Conservation (phyloP, 1,284 basidiomycete genomes). For the Porodaedalea pini region DNA sequence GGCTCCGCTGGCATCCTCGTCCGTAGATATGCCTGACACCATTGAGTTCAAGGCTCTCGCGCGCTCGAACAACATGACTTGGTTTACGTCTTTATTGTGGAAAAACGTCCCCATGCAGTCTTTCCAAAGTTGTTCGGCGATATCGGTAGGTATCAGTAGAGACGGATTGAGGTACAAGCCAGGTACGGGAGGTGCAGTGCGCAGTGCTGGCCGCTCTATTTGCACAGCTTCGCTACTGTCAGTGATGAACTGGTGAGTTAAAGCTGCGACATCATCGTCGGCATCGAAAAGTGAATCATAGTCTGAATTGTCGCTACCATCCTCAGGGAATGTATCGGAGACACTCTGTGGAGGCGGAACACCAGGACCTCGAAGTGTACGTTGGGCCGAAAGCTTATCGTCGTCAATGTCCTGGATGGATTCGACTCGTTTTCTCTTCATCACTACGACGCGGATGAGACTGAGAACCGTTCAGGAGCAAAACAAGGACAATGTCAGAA, state of each 20-base stretch:
- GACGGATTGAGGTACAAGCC: slow-evolving; percentile 62
- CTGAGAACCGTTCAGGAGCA: neutral
- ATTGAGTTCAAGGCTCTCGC: slow-evolving; percentile 26
- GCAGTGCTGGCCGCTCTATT: slow-evolving; percentile 16
- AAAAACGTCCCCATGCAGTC: slow-evolving; percentile 63
- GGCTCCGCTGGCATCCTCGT: slow-evolving; percentile 16
- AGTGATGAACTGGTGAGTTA: neutral
- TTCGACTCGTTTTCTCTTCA: neutral
- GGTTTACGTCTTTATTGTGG: slow-evolving; percentile 47
- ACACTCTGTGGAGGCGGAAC: neutral
- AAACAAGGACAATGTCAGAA: neutral
- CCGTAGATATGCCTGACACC: slow-evolving; percentile 5
- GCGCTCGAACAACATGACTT: slow-evolving; percentile 76
- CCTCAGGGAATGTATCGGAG: neutral
- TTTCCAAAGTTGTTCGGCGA: slow-evolving; percentile 46
- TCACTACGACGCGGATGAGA: neutral
- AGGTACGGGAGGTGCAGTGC: slow-evolving; percentile 49
- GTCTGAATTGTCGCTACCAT: neutral
- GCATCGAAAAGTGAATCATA: slow-evolving; percentile 20
- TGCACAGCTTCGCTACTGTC: neutral
- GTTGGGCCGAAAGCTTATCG: too few relatives aligned
- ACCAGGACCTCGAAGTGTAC: too few relatives aligned
- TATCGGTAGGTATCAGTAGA: slow-evolving; percentile 44
- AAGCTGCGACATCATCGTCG: neutral
- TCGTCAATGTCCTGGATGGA: neutral